Percentiles rank a stretch among this genome's conserved stretches.
These are phyloP conservation scores for Cercospora sojina DNA, from an alignment of 2,329 filamentous ascomycete genomes.

Conservation along the genomic window DNA sequence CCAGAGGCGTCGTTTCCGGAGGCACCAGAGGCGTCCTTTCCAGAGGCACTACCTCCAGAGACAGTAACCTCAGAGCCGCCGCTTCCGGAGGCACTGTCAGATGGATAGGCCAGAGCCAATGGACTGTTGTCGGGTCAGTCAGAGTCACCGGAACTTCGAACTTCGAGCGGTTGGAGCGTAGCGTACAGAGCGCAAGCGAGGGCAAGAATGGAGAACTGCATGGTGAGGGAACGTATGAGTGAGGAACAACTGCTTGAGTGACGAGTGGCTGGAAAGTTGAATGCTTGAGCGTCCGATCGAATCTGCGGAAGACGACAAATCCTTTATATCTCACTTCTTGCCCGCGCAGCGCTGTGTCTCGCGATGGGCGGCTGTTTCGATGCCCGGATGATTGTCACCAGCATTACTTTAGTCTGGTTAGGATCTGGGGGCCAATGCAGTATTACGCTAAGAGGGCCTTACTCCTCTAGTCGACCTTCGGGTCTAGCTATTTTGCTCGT, in stretches of 20 bases:
- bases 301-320: background rate
- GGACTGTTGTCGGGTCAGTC: background rate
- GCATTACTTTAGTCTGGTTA: background rate
- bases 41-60: background rate
- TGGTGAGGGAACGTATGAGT: background rate
- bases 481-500: background rate
- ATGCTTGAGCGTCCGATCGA: background rate
- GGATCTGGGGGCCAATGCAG: background rate
- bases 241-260: background rate
- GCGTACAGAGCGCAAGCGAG: background rate
- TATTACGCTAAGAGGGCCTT: background rate
- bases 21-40: too few species aligned
- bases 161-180: too few species aligned
- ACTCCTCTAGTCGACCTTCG: background rate
- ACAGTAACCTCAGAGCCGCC: background rate
- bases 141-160: background rate
- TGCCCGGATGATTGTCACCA: background rate
- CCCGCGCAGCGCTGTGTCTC: background rate
- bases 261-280: background rate
- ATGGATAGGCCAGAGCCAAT: background rate
- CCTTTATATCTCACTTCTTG: background rate
- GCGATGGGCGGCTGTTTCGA: background rate
- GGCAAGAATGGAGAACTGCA: background rate
- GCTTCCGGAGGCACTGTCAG: background rate
- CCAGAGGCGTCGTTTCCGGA: too few species aligned